Evolutionary conservation across 2,329 filamentous ascomycete genomes (phyloP), one percentile per base, ranked within the genome.

Genomic region (Pyricularia sp.): DNA sequence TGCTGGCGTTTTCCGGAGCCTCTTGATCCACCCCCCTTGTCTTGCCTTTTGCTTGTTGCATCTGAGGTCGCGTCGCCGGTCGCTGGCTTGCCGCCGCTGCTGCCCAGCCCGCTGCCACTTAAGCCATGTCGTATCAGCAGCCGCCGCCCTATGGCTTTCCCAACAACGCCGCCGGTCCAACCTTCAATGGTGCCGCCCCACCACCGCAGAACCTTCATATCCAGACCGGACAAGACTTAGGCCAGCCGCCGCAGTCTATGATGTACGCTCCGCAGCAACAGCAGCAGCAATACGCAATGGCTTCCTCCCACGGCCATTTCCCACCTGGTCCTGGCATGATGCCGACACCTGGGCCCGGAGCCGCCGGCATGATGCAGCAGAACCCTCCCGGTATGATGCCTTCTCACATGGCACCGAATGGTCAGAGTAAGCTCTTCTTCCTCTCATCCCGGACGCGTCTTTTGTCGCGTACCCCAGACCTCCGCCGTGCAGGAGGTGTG

Each of bases 351-450:
- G 83, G 82, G 59, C 81, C 83, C 78, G 82, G 81, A 20, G 42
- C 42, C 42, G 20, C 17, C 78, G 85, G 82, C 75, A 88, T 89
- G 86, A 88, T 89, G 86, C 86, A 36, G 33, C 33, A 85, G 79
- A 87, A 83, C 76, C 78, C 84, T 73, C 83, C 17, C 78, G 85
- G 82, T 74, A 88, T 89, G 86, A 86, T 88, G 84, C 82, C 66
- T 4, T 58, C 82, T 72, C 84, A 85, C 76, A 87, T 88, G 84
- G 80, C 81, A 72, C 78, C 83, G 72, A 88, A 87, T 81, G 84
- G 85, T 68, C 85, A 87, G 76, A 86, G 85, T 88, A 80, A 83
- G 85, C 81, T 71, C 70, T 72, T 69, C 71, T 71, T 70, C 70
- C 69, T 69, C 68, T 72, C 69, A 71, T 31, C 63, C 70, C 70